Base-by-base conservation (phyloP, 345 rosid species). In the Limnanthes douglasii region DNA sequence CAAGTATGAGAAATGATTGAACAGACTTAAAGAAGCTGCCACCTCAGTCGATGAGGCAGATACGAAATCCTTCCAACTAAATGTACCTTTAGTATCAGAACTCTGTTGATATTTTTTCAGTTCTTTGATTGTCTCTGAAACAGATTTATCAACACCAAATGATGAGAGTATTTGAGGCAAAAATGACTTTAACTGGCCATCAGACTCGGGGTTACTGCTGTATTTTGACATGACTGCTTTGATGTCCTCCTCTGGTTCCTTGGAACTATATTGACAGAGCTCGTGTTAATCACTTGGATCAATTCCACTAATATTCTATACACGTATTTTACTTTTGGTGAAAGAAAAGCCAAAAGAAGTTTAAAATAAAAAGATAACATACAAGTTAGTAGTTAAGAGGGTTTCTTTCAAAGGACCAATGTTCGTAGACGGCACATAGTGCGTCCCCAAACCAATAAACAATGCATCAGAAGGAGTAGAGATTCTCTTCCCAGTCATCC, bases 381-480 rank as follows among this genome's bases (percentile, higher is more conserved):
- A 88, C 97, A 83, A 39, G 62, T 64, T 45, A 57, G 52, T 57
- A 8, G 69, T 51, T 43, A 88, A 62, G 48, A 88, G 59, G 53
- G 69, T 75, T 54, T 83, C 78, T 72, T 62, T 88, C 31, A 88
- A 55, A 22, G 73, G 66, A 15, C 42, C 60, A 45, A 83, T 47
- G 54, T 59, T 72, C 43, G 47, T 77, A 41, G 90, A 83, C 57
- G 78, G 77, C 37, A 88, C 83, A 18, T 72, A 88, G 55, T 79
- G 86, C 18, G 95, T 73, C 45, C 95, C 95, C 17, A 83, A 70
- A 50, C 95, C 95, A 8, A 61, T 67, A 55, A 59, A 83, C 21
- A 88, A 53, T 2, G 93, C 95, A 61, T 83, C 86, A 18, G 97
- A 68, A 46, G 95, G 93, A 2, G 90, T 69, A 3, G 84, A 79